Evolutionary conservation across 345 rosid species (phyloP).

Genomic region (Melaleuca quinquenervia): DNA sequence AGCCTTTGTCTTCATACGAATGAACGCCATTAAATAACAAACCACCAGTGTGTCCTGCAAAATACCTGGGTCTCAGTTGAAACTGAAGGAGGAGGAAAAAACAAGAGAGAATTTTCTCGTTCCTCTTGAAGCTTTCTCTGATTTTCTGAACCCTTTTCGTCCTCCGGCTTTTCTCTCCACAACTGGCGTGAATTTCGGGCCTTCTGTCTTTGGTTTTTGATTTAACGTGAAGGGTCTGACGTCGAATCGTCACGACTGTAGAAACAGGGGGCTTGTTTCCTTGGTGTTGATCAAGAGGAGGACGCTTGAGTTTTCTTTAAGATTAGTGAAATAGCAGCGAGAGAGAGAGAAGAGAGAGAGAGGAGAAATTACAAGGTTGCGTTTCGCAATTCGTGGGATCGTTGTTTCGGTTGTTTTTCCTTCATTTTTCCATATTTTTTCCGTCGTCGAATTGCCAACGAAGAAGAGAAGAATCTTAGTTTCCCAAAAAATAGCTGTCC

Average conservation of each 20-base stretch:
- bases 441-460: not conserved
- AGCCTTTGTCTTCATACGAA: not conserved
- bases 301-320: constrained; percentile 30
- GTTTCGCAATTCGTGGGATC: not conserved
- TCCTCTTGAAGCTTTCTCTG: not conserved
- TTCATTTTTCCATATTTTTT: not conserved
- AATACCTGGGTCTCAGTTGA: not conserved
- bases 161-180: not conserved
- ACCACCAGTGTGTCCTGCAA: not conserved
- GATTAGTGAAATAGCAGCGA: constrained; percentile 1
- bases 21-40: not conserved
- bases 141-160: not conserved
- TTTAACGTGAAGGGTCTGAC: constrained; percentile 18
- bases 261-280: constrained; percentile 1
- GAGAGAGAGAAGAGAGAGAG: not conserved
- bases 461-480: not conserved
- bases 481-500: constrained; percentile 54
- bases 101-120: not conserved
- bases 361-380: not conserved
- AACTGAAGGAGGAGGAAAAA: not conserved
- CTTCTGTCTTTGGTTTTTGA: not conserved
- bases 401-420: not conserved
- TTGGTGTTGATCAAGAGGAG: constrained; percentile 3
- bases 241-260: constrained; percentile 4
- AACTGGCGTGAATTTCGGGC: not conserved